Percentiles rank a stretch among this genome's conserved stretches.
Conservation (phyloP, 140 eudicot species). For the Anethum foeniculum region DNA sequence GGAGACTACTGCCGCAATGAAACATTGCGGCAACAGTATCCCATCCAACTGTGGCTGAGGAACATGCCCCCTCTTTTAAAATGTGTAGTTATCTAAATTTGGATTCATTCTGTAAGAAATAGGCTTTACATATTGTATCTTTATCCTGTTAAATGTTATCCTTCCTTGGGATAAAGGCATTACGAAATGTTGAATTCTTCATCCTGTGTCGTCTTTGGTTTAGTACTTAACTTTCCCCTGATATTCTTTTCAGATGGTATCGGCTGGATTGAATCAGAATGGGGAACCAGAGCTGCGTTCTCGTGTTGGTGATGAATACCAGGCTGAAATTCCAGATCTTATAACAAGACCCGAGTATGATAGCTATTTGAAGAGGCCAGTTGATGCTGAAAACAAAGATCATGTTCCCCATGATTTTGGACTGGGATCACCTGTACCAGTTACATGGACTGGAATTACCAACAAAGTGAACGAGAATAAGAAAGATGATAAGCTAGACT, state of each 20-base stretch:
- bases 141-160: background rate
- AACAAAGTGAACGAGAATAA: constrained; percentile 12
- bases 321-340: constrained; percentile 7
- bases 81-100: background rate
- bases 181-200: background rate
- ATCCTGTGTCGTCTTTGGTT: background rate
- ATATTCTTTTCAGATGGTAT: background rate
- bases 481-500: constrained; percentile 14
- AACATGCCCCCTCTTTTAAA: too few species aligned
- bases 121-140: background rate
- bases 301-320: background rate
- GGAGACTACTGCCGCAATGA: too few species aligned
- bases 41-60: too few species aligned
- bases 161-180: background rate
- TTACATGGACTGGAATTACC: constrained; percentile 26
- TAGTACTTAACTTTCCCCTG: background rate
- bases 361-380: background rate
- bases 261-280: background rate
- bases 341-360: background rate
- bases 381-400: constrained; percentile 3
- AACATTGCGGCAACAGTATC: too few species aligned
- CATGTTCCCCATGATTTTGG: constrained; percentile 17
- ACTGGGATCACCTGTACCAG: constrained; percentile 50
- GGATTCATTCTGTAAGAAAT: background rate
- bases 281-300: background rate